A percentile compares a stretch with the other conserved stretches of the same genome.
Conservation (phyloP, 1,139 yeast species). For the Geotrichum histeridarum region DNA sequence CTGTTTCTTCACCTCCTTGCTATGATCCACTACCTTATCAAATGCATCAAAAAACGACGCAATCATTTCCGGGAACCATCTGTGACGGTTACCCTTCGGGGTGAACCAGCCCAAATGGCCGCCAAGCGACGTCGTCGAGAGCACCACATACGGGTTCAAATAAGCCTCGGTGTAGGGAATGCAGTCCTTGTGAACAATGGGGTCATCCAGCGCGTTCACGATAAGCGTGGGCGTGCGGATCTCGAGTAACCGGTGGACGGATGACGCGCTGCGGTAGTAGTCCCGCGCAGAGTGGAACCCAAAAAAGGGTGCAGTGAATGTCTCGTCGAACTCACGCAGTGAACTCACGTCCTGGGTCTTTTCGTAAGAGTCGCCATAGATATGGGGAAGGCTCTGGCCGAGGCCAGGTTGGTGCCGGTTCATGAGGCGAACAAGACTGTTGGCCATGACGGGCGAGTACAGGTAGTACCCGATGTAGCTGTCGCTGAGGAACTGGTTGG, state of each 20-base stretch:
- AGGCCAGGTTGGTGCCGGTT: slow-evolving; percentile 58
- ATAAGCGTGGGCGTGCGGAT: slow-evolving; percentile 65
- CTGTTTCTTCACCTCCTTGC: not conserved
- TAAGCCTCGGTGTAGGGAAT: slow-evolving; percentile 59
- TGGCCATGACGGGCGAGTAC: slow-evolving; percentile 63
- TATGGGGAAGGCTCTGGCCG: slow-evolving; percentile 37
- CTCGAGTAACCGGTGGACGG: slow-evolving; percentile 50
- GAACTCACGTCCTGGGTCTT: slow-evolving; percentile 35
- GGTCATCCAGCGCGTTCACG: slow-evolving; percentile 75
- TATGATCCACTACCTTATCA: slow-evolving; percentile 37
- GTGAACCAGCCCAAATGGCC: slow-evolving; percentile 78
- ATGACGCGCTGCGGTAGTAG: slow-evolving; percentile 68
- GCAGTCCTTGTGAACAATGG: slow-evolving; percentile 55
- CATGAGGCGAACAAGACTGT: slow-evolving; percentile 57
- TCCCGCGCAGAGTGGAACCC: slow-evolving; percentile 68
- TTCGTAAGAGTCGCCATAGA: slow-evolving; percentile 29
- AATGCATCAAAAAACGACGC: slow-evolving; percentile 57
- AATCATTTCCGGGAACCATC: slow-evolving; percentile 70
- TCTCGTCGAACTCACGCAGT: slow-evolving; percentile 61
- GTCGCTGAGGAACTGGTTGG: slow-evolving; percentile 48
- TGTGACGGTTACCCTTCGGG: slow-evolving; percentile 47
- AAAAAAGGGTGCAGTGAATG: slow-evolving; percentile 65
- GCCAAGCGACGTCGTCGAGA: slow-evolving; percentile 70
- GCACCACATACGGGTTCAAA: slow-evolving; percentile 62
- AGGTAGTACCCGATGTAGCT: slow-evolving; percentile 58